These are phyloP conservation scores for Salvia splendens DNA, from an alignment of 257 asterid genomes.

Conservation along the genomic window DNA sequence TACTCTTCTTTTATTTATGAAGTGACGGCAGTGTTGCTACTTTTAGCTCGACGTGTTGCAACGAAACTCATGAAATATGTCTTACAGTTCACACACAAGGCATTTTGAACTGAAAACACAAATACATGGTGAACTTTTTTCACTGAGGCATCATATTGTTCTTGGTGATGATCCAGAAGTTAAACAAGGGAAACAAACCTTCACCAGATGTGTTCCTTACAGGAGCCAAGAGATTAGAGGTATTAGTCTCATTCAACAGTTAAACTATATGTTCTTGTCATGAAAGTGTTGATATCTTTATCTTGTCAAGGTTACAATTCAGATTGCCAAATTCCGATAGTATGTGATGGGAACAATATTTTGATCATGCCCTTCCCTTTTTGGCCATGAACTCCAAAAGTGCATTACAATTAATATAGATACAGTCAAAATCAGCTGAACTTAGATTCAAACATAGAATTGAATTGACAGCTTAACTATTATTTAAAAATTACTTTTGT, in stretches of 20 bases:
- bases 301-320: not conserved
- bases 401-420: not conserved
- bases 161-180: conserved; percentile 98
- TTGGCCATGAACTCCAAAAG: conserved; percentile 1
- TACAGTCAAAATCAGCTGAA: not conserved
- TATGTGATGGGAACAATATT: conserved; percentile 4
- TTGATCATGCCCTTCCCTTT: conserved; percentile 6
- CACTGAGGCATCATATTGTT: conserved; percentile 87
- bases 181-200: conserved; percentile 92
- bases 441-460: conserved; percentile 6
- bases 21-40: not conserved
- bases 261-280: conserved; percentile 22
- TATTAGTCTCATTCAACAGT: conserved; percentile 30
- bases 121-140: conserved; percentile 69
- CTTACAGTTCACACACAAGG: conserved; percentile 71
- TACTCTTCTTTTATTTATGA: conserved; percentile 22
- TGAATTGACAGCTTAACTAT: not conserved
- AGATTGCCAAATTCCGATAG: not conserved
- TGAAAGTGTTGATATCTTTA: not conserved
- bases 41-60: conserved; percentile 26
- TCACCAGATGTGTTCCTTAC: conserved; percentile 91
- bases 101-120: conserved; percentile 92
- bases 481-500: not conserved
- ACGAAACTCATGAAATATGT: conserved; percentile 32
- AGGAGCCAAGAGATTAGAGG: conserved; percentile 94